A percentile compares a stretch with the other conserved stretches of the same genome.
These are phyloP conservation scores for Trichoderma simmonsii DNA, from an alignment of 2,329 filamentous ascomycete species.

Conservation along the genomic window DNA sequence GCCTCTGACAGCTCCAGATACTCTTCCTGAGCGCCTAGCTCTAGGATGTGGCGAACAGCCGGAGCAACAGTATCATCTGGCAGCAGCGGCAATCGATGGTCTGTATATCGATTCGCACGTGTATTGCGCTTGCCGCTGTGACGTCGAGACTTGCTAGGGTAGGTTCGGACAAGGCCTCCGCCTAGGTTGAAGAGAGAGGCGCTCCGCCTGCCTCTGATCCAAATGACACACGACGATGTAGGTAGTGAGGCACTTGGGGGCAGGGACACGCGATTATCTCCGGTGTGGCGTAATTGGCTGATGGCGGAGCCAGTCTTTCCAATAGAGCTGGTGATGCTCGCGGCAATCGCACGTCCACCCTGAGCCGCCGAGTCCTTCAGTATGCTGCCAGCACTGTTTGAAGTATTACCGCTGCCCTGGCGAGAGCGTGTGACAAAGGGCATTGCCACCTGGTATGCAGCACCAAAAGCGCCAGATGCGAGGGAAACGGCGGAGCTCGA, in stretches of 20 bases:
- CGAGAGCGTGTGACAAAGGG: conserved; percentile 56
- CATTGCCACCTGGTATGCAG: conserved; percentile 66
- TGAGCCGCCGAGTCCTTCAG: conserved; percentile 63
- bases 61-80: conserved; percentile 58
- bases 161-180: conserved; percentile 63
- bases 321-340: conserved; percentile 70
- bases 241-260: conserved; percentile 55
- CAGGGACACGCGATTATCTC: conserved; percentile 70
- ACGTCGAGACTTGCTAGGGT: conserved; percentile 56
- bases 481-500: conserved; percentile 60
- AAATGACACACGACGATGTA: conserved; percentile 59
- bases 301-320: conserved; percentile 69
- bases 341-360: conserved; percentile 68
- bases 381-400: conserved; percentile 38
- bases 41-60: conserved; percentile 53
- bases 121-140: conserved; percentile 51
- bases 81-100: conserved; percentile 63
- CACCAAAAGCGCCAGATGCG: conserved; percentile 67
- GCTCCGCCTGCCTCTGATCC: conserved; percentile 61
- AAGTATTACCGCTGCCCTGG: conserved; percentile 43
- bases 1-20: conserved; percentile 52
- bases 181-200: conserved; percentile 64
- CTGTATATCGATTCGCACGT: conserved; percentile 58
- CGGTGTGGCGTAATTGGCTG: conserved; percentile 68
- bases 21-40: conserved; percentile 50